A percentile compares a stretch with the other conserved stretches of the same genome.
These are phyloP conservation scores for Haematococcus lacustris DNA, from an alignment of 139 green algal species.

Conservation along the genomic window DNA sequence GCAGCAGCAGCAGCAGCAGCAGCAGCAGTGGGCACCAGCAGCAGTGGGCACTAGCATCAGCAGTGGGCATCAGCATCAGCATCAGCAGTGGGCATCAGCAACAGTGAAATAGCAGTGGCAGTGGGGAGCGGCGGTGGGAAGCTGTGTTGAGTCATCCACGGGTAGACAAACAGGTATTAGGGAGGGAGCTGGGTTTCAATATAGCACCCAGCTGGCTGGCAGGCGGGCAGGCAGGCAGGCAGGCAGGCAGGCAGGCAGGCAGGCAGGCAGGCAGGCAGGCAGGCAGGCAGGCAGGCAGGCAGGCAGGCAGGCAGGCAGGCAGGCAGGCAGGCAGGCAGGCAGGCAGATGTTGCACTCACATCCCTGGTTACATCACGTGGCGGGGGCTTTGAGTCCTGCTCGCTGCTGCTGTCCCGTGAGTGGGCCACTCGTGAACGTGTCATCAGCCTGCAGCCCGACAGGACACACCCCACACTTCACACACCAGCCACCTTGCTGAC, in stretches of 20 bases:
- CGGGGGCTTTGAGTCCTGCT: neutral
- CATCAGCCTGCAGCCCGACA: no score
- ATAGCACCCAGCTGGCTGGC: neutral
- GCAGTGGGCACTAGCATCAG: neutral
- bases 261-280: no score
- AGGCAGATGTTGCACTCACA: neutral
- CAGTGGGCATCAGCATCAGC: neutral
- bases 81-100: neutral
- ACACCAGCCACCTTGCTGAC: no score
- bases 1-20: neutral
- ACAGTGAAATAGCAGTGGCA: neutral
- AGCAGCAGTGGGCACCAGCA: neutral
- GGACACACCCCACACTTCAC: no score
- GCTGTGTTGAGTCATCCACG: neutral
- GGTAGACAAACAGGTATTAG: neutral
- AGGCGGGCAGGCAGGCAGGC: no score
- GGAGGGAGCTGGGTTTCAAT: neutral
- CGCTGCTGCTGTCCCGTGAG: slow-evolving; percentile 1
- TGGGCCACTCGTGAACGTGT: no score
- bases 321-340: neutral
- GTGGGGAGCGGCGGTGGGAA: neutral
- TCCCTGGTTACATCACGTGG: neutral
- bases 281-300: no score
- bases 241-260: no score
- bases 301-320: neutral